phyloP scores from a whole-genome alignment of 2,329 filamentous ascomycete species.

The Xylogone sp. region DNA sequence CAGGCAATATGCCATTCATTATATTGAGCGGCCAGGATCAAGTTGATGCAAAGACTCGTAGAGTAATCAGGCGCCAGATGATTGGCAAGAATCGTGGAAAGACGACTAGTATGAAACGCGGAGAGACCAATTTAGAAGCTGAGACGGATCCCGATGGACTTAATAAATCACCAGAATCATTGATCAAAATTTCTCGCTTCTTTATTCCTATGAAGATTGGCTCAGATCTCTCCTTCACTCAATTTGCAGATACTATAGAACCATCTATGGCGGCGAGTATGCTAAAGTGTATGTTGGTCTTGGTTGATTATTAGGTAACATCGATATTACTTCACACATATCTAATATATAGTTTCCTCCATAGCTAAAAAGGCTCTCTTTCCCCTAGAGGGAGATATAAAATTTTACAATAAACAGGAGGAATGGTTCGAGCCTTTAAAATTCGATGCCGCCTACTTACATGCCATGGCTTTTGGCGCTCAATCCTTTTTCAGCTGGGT shows the following conservation, averaged over 20 bases:
- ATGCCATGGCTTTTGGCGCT: conserved; percentile 31
- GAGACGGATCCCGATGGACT: conserved; percentile 7
- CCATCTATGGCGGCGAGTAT: conserved; percentile 21
- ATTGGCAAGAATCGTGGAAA: conserved; percentile 36
- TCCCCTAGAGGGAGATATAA: conserved; percentile 28
- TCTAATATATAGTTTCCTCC: conserved; percentile 23
- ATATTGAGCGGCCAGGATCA: conserved; percentile 23
- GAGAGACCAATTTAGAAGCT: conserved; percentile 6
- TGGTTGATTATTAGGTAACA: neutral
- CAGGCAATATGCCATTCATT: conserved; percentile 9
- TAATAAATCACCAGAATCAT: conserved; percentile 1
- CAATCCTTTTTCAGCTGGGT: conserved; percentile 28
- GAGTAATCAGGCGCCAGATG: conserved; percentile 40
- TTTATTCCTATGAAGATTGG: too few relatives aligned
- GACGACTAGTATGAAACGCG: conserved; percentile 35
- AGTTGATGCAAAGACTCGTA: conserved; percentile 28
- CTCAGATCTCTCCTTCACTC: too few relatives aligned
- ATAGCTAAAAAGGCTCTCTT: conserved; percentile 31
- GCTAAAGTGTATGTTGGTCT: conserved; percentile 24
- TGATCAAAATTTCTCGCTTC: too few relatives aligned
- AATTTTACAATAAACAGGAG: conserved; percentile 21
- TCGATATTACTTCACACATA: neutral
- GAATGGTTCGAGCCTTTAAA: conserved; percentile 29
- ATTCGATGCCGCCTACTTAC: conserved; percentile 32
- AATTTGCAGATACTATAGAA: too few relatives aligned